Percentiles rank a stretch among this genome's conserved stretches.
phyloP scores from a whole-genome alignment of 305 asterid genomes.

The Fraxinus dipetala region DNA sequence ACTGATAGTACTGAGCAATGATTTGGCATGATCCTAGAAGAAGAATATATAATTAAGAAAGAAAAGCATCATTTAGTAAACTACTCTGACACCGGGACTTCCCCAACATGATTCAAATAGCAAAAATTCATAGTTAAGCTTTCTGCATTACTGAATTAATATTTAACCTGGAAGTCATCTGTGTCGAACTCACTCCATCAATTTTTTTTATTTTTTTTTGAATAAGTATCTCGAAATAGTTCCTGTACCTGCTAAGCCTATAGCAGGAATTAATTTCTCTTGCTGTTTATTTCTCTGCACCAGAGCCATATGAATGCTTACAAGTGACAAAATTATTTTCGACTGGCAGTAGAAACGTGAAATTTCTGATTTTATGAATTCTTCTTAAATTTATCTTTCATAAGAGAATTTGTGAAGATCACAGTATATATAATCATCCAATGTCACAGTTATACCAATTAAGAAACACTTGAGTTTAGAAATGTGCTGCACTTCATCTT shows the following conservation, averaged over 20 bases:
- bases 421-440: not conserved
- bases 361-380: not conserved
- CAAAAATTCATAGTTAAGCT: not conserved
- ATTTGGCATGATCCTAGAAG: conserved; percentile 53
- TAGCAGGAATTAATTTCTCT: not conserved
- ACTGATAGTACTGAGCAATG: conserved; percentile 65
- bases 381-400: not conserved
- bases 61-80: not conserved
- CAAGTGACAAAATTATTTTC: not conserved
- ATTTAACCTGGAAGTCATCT: not conserved
- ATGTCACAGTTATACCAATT: not conserved
- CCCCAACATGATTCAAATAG: not conserved
- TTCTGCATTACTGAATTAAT: not conserved
- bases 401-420: not conserved
- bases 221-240: not conserved
- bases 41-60: not conserved
- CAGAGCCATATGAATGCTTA: not conserved
- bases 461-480: not conserved
- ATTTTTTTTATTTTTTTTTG: too few relatives aligned
- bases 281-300: not conserved
- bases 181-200: not conserved
- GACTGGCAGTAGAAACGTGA: not conserved
- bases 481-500: not conserved
- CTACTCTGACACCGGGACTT: not conserved
- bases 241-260: not conserved